Percentiles rank a stretch among this genome's conserved stretches.
Evolutionary conservation across 306 rosid species (phyloP).

Genomic region (Ziziphus jujuba): DNA sequence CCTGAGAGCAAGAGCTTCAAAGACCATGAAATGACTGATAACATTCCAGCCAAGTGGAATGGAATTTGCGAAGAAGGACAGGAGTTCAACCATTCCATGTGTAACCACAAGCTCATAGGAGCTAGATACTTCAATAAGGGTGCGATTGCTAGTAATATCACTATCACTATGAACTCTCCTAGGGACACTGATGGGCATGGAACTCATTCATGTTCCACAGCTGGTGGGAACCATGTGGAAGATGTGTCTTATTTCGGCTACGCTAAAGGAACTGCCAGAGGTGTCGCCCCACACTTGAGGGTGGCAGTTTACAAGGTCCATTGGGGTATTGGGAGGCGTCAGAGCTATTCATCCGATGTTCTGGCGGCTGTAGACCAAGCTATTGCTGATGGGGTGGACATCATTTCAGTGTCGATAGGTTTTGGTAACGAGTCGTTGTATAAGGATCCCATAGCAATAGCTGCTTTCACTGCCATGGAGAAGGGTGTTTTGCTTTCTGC

Average conservation of each 20-base stretch:
- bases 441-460: slow-evolving; percentile 28
- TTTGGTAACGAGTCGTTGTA: slow-evolving; percentile 2
- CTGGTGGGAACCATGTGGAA: slow-evolving; percentile 22
- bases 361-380: slow-evolving; percentile 37
- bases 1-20: slow-evolving; percentile 33
- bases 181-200: slow-evolving; percentile 36
- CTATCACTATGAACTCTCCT: slow-evolving; percentile 23
- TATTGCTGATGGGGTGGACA: slow-evolving; percentile 35
- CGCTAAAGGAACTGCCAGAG: slow-evolving; percentile 32
- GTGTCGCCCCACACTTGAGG: slow-evolving; percentile 23
- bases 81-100: slow-evolving; percentile 26
- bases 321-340: slow-evolving; percentile 16
- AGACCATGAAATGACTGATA: slow-evolving; percentile 16
- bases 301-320: slow-evolving; percentile 29
- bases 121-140: slow-evolving; percentile 29
- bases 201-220: slow-evolving; percentile 28
- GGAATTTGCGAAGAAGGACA: slow-evolving; percentile 28
- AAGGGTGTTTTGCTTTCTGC: slow-evolving; percentile 23
- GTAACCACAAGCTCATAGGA: slow-evolving; percentile 34
- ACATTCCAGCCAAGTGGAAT: slow-evolving; percentile 29
- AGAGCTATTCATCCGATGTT: slow-evolving; percentile 25
- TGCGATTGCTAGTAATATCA: slow-evolving; percentile 14
- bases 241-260: slow-evolving; percentile 27
- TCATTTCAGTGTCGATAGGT: slow-evolving; percentile 21
- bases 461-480: slow-evolving; percentile 32